phyloP scores from a whole-genome alignment of 371 early-diverging fungal species.

The Ordospora pajunii region DNA sequence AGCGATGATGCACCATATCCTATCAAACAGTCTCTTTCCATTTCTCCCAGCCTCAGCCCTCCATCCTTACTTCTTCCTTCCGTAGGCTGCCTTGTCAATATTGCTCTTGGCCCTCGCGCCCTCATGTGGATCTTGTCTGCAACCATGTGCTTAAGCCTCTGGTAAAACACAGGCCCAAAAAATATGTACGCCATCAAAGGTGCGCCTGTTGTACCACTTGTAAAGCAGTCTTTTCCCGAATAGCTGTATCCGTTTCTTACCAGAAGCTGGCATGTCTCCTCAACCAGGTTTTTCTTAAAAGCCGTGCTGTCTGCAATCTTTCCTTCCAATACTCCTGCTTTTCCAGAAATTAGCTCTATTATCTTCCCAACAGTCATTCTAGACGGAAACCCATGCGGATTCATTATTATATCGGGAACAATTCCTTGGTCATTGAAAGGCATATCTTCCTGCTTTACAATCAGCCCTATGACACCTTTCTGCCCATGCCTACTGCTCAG shows the following conservation, averaged over 20 bases:
- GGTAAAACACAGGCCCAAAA: constrained; percentile 94
- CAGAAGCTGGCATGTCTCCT: constrained; percentile 82
- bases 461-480: constrained; percentile 94
- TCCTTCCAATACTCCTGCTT: constrained; percentile 87
- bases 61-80: constrained; percentile 94
- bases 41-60: constrained; percentile 90
- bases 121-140: constrained; percentile 98
- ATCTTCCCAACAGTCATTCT: constrained; percentile 99
- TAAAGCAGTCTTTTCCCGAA: constrained; percentile 88
- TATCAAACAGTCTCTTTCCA: constrained; percentile 93
- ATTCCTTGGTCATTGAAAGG: constrained; percentile 93
- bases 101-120: constrained; percentile 82
- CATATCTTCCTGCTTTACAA: constrained; percentile 91
- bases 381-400: constrained; percentile 98
- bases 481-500: constrained; percentile 98
- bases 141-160: constrained; percentile 97
- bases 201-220: constrained; percentile 71
- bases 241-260: constrained; percentile 87
- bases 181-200: constrained; percentile 84
- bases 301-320: constrained; percentile 86
- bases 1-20: constrained; percentile 88
- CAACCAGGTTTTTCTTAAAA: constrained; percentile 72
- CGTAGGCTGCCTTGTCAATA: constrained; percentile 88
- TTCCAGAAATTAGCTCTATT: constrained; percentile 91
- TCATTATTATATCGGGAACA: constrained; percentile 96